Evolutionary conservation across 768 basidiomycete genomes (phyloP).

Genomic region (Roridomyces roridus): DNA sequence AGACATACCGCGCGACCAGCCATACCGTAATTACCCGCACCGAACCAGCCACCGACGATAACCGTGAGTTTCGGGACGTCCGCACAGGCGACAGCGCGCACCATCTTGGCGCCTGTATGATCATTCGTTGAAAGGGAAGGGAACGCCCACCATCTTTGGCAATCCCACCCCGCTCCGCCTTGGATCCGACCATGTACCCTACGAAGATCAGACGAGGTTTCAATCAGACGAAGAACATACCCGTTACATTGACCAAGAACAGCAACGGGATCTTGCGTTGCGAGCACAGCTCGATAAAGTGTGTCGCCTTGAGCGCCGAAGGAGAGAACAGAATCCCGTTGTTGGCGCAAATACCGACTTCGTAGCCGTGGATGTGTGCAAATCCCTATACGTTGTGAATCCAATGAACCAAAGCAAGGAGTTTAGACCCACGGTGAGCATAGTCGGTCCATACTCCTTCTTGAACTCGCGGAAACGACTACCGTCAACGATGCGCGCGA

Average conservation of each 20-base stretch:
- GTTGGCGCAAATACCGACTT: constrained; percentile 92
- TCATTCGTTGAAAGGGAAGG: constrained; percentile 4
- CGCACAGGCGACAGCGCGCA: constrained; percentile 91
- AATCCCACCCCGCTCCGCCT: constrained; percentile 93
- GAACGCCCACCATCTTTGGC: constrained; percentile 70
- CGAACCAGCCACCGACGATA: constrained; percentile 91
- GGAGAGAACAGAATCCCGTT: constrained; percentile 95
- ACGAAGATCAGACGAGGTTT: too few relatives aligned
- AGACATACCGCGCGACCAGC: constrained; percentile 84
- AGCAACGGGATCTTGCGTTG: constrained; percentile 89
- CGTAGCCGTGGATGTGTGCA: constrained; percentile 86
- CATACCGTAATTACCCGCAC: constrained; percentile 98
- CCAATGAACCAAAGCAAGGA: neutral
- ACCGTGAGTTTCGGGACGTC: constrained; percentile 95
- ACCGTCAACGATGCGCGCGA: constrained; percentile 90
- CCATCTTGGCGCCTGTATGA: constrained; percentile 84
- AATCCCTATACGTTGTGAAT: constrained; percentile 63
- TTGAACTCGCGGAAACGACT: constrained; percentile 95
- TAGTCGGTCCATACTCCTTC: constrained; percentile 90
- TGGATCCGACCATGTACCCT: constrained; percentile 97
- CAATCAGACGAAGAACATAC: constrained; percentile 39
- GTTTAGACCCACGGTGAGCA: constrained; percentile 72
- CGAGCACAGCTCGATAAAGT: constrained; percentile 94
- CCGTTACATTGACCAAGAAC: constrained; percentile 96
- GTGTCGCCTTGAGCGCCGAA: constrained; percentile 91